Evolutionary conservation across 1,284 basidiomycete genomes (phyloP), one percentile per base, ranked within the genome.

Genomic region (Tilletia setariae): DNA sequence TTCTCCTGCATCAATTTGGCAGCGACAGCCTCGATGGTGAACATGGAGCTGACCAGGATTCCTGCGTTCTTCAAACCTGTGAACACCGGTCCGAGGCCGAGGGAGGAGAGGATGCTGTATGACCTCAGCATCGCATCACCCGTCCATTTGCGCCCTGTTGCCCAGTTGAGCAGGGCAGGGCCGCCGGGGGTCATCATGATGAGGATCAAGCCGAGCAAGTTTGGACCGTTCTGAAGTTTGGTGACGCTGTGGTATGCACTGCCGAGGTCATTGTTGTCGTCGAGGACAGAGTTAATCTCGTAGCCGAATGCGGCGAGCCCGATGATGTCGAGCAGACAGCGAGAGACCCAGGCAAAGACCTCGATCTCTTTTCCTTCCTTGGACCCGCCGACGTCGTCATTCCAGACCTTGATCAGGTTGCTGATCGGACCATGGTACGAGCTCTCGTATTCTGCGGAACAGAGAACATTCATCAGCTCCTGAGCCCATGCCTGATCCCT

Each of bases 241-340:
- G 71, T 67, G n/a, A 77, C 74, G 49, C 71, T 66, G 16, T 72
- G 70, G 65, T 82, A 82, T 11, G 76, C 76, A 7, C 35, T 59
- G 11, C 74, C 80, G 16, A 82, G 76, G 42, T 70, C 66, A 67
- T 76, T 76, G 16, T 65, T 16, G 0, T 70, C 66, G 35, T 76
- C 70, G 46, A 74, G 70, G 62, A 82, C 53, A 28, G 78, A 74
- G 46, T 76, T 67, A 35, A 78, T 79, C 11, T 74, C 72, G 66
- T 61, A 74, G 72, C 13, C 74, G n/a, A 61, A 61, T 3, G 75
- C 77, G 62, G 75, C 70, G 11, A 75, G 63, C 56, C 79, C 77
- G 67, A 82, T 81, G 65, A 81, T 81, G 68, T 82, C 81, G 25
- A 83, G 76, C 2, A 82, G 72, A 19, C 75, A 68, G 35, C 72